These are phyloP conservation scores for Neurospora sp. DNA, from an alignment of 495 filamentous ascomycete genomes.

Conservation along the genomic window DNA sequence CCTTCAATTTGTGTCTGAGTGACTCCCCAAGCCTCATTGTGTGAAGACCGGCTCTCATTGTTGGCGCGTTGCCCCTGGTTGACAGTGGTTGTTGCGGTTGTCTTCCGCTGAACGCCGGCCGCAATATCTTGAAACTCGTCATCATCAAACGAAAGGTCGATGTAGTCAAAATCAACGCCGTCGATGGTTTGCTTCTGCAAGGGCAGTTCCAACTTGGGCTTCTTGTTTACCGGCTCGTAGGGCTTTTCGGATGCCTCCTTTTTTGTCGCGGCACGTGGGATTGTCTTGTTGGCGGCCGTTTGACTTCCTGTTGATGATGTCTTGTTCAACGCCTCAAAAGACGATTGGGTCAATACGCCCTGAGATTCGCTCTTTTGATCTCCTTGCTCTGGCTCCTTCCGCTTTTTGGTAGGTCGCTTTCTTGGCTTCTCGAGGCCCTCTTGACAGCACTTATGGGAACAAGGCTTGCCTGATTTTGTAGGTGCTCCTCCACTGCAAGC, in stretches of 20 bases:
- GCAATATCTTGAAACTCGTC: slow-evolving; percentile 1
- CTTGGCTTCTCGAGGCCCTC: slow-evolving; percentile 75
- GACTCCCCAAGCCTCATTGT: not conserved
- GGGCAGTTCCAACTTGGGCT: not conserved
- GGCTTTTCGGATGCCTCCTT: not conserved
- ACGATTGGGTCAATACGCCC: not conserved
- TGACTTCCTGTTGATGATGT: not conserved
- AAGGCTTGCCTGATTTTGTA: slow-evolving; percentile 40
- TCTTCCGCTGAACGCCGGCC: not conserved
- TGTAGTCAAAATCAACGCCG: slow-evolving; percentile 22
- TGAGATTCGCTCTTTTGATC: not conserved
- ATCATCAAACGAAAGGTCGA: slow-evolving; percentile 23
- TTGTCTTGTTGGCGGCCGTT: not conserved
- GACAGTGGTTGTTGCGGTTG: not conserved
- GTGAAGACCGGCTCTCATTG: not conserved
- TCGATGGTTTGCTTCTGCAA: not conserved
- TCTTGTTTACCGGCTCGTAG: not conserved
- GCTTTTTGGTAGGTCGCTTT: slow-evolving; percentile 37
- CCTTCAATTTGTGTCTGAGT: not conserved
- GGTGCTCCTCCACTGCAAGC: slow-evolving; percentile 58
- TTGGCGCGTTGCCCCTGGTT: not conserved
- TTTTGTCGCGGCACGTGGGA: not conserved
- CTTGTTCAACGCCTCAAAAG: not conserved
- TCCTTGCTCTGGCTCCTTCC: not conserved
- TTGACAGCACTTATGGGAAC: slow-evolving; percentile 71